Percentiles rank a stretch among this genome's conserved stretches.
phyloP scores from a whole-genome alignment of 2,329 filamentous ascomycete species.

The Paecilomyces dactylethromorphus region DNA sequence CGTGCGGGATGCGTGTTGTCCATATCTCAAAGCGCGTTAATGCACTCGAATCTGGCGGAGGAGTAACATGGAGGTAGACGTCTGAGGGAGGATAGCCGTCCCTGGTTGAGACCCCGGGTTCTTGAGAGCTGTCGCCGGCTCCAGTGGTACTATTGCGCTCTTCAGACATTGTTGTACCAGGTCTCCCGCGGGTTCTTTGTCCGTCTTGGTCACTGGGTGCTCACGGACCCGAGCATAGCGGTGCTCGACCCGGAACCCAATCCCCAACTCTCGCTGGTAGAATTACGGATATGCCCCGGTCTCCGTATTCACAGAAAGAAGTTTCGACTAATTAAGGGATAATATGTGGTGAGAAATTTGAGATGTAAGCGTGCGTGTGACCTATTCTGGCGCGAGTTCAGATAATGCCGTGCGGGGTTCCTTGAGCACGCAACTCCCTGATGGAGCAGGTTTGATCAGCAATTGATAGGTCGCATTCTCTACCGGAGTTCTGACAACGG shows the following conservation, averaged over 20 bases:
- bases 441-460: slow-evolving; percentile 17
- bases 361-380: neutral
- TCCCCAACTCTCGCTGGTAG: slow-evolving; percentile 10
- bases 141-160: slow-evolving; percentile 34
- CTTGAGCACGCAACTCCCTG: slow-evolving; percentile 19
- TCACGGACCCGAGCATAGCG: slow-evolving; percentile 36
- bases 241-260: slow-evolving; percentile 35
- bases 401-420: slow-evolving; percentile 19
- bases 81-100: slow-evolving; percentile 15
- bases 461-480: slow-evolving; percentile 17
- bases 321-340: slow-evolving; percentile 1
- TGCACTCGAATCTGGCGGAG: slow-evolving; percentile 23
- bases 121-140: slow-evolving; percentile 19
- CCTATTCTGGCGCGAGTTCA: neutral
- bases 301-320: neutral
- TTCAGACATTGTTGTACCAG: slow-evolving; percentile 39
- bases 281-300: neutral
- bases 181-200: slow-evolving; percentile 30
- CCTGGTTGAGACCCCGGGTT: slow-evolving; percentile 5
- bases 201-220: slow-evolving; percentile 34
- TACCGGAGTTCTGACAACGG: slow-evolving; percentile 5
- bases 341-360: neutral
- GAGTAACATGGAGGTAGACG: slow-evolving; percentile 20
- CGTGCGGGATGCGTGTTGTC: slow-evolving; percentile 45
- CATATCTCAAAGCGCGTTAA: slow-evolving; percentile 33